These are phyloP conservation scores for Euphorbia pulcherrima DNA, from an alignment of 345 rosid species.

Conservation along the genomic window DNA sequence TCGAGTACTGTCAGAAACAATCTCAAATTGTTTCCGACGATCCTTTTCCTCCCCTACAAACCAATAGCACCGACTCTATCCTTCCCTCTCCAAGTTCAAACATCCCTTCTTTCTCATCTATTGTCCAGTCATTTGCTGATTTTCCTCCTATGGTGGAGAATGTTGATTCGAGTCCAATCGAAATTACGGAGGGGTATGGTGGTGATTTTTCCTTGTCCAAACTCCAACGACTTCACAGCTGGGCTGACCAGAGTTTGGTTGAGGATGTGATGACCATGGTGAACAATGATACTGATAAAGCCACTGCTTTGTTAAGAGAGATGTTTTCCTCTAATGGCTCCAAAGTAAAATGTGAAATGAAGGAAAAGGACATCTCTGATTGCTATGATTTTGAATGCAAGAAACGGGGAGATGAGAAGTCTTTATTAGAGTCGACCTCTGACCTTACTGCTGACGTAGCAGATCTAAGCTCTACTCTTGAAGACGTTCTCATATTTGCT, in stretches of 20 bases:
- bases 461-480: conserved; percentile 32
- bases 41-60: conserved; percentile 67
- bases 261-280: conserved; percentile 51
- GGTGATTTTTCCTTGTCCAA: conserved; percentile 31
- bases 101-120: conserved; percentile 47
- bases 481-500: conserved; percentile 21
- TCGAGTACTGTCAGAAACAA: conserved; percentile 54
- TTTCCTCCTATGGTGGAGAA: conserved; percentile 35
- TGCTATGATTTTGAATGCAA: background rate
- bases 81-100: conserved; percentile 21
- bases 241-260: conserved; percentile 67
- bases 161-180: conserved; percentile 21
- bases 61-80: conserved; percentile 12
- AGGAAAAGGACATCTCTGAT: background rate
- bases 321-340: conserved; percentile 35
- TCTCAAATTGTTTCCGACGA: conserved; percentile 37
- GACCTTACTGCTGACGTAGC: conserved; percentile 26
- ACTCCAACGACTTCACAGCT: conserved; percentile 43
- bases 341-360: conserved; percentile 19
- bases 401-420: background rate
- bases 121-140: conserved; percentile 35
- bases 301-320: conserved; percentile 48
- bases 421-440: conserved; percentile 8
- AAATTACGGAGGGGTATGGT: conserved; percentile 15
- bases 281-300: conserved; percentile 45